Percentiles rank a stretch among this genome's conserved stretches.
These are phyloP conservation scores for Scedosporium dehoogii DNA, from an alignment of 2,329 filamentous ascomycete species.

Conservation along the genomic window DNA sequence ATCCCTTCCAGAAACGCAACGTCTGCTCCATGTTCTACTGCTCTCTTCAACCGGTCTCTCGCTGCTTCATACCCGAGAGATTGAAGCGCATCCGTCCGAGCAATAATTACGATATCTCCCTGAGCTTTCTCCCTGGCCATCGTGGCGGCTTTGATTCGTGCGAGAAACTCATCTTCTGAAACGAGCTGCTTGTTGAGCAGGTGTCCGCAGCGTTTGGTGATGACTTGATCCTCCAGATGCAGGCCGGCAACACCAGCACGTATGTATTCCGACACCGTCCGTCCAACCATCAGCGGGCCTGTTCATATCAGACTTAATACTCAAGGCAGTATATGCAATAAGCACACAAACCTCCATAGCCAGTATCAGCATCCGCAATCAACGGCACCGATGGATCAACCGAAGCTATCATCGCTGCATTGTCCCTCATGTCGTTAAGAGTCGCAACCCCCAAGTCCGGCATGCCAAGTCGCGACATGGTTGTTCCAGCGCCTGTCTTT, in stretches of 20 bases:
- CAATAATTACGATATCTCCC: conserved; percentile 54
- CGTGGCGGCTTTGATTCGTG: conserved; percentile 46
- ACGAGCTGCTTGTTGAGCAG: conserved; percentile 53
- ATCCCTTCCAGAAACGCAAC: conserved; percentile 52
- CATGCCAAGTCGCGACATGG: conserved; percentile 49
- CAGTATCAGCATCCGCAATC: conserved; percentile 52
- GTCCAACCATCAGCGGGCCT: conserved; percentile 37
- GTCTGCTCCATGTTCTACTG: conserved; percentile 46
- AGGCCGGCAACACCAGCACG: conserved; percentile 46
- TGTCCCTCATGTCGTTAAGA: conserved; percentile 50
- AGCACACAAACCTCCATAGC: conserved; percentile 33
- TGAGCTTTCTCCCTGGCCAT: conserved; percentile 35
- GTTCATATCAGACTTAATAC: neutral
- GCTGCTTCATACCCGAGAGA: conserved; percentile 47
- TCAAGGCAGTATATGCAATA: neutral
- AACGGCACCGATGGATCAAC: conserved; percentile 45
- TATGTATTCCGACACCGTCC: conserved; percentile 42
- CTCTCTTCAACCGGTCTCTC: conserved; percentile 36
- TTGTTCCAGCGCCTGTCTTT: conserved; percentile 53
- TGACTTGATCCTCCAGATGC: conserved; percentile 55
- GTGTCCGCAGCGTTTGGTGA: conserved; percentile 57
- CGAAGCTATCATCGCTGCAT: conserved; percentile 56
- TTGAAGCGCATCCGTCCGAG: conserved; percentile 52
- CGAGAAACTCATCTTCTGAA: conserved; percentile 33
- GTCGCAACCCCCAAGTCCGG: conserved; percentile 54